A percentile compares a stretch with the other conserved stretches of the same genome.
Conservation (phyloP, 345 rosid species). For the Populus alba region DNA sequence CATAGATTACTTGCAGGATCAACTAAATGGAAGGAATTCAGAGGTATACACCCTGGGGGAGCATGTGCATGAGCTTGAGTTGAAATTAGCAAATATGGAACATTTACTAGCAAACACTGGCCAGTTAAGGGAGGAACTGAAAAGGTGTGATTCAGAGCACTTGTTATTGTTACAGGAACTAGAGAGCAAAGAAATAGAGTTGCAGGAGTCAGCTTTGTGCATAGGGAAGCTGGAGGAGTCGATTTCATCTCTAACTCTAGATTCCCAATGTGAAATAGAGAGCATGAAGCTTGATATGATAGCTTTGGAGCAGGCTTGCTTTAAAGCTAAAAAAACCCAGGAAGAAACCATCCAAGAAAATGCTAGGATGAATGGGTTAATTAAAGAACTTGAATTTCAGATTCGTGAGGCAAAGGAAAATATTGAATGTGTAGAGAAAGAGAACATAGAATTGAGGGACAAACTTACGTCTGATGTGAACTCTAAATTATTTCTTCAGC, state of each 20-base stretch:
- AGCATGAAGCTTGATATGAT: conserved; percentile 74
- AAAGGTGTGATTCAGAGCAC: conserved; percentile 44
- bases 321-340: conserved; percentile 49
- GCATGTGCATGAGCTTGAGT: conserved; percentile 54
- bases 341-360: conserved; percentile 58
- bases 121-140: conserved; percentile 52
- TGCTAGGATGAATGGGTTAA: conserved; percentile 33
- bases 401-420: conserved; percentile 40
- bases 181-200: conserved; percentile 57
- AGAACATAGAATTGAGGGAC: conserved; percentile 52
- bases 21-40: conserved; percentile 54
- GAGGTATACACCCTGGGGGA: conserved; percentile 55
- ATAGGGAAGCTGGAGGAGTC: conserved; percentile 74
- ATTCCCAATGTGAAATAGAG: conserved; percentile 80
- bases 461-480: conserved; percentile 34
- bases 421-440: conserved; percentile 39
- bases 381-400: conserved; percentile 47
- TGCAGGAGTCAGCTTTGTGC: conserved; percentile 41
- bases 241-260: conserved; percentile 50
- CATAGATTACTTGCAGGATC: conserved; percentile 83
- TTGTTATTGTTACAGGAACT: conserved; percentile 51
- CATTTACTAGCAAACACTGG: conserved; percentile 38
- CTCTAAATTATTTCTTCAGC: conserved; percentile 30
- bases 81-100: conserved; percentile 54
- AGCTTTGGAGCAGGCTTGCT: conserved; percentile 52